These are phyloP conservation scores for Stephania japonica DNA, from an alignment of 164 flowering plant species.

Conservation along the genomic window DNA sequence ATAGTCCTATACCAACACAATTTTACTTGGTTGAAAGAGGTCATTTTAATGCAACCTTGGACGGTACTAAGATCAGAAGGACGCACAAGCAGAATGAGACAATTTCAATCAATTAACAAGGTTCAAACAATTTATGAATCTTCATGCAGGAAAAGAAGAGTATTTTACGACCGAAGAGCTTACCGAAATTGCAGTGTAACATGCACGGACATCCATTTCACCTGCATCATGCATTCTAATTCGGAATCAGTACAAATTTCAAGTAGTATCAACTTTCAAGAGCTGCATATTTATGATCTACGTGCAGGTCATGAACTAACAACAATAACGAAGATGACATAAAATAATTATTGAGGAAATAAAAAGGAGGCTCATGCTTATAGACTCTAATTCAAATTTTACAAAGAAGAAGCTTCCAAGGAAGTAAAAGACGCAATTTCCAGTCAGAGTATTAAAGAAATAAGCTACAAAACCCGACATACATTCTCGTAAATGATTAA, in stretches of 20 bases:
- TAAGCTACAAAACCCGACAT: background rate
- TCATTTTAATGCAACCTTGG: background rate
- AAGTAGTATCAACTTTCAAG: background rate
- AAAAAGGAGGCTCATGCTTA: background rate
- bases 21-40: background rate
- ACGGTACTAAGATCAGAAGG: background rate
- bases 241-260: constrained; percentile 4
- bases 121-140: background rate
- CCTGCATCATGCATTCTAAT: constrained; percentile 93
- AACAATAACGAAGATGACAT: no score
- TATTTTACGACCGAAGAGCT: constrained; percentile 15
- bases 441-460: background rate
- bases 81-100: background rate
- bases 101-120: background rate
- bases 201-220: constrained; percentile 96
- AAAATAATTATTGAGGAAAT: background rate
- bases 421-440: background rate
- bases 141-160: background rate
- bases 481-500: background rate
- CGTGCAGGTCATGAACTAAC: no score
- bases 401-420: background rate
- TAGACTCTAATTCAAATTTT: no score
- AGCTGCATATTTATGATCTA: no score
- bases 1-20: background rate
- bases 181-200: constrained; percentile 94